Base-by-base conservation (phyloP, 345 rosid genomes). In the Heritiera fomes region DNA sequence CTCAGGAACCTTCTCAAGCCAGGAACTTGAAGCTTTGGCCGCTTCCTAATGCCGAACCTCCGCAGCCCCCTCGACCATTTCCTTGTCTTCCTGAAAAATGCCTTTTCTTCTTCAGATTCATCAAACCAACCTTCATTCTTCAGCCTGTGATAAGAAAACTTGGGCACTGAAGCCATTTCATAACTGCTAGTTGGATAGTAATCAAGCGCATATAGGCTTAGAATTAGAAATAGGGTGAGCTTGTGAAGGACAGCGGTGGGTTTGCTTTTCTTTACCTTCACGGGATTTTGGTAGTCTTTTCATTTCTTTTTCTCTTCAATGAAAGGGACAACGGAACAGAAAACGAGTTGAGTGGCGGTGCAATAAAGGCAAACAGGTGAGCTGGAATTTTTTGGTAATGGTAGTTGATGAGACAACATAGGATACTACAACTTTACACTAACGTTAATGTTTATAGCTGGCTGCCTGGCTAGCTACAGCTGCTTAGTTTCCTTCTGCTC, bases 71-170 rank as follows among this genome's bases (percentile, higher is more conserved):
- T 50, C 3, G 67, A 7, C 79, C 41, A 58, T 20, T 65, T 66
- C 65, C 52, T 60, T 15, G 67, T 14, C 67, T 73, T 83, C 75
- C 78, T 45, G 18, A 67, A 68, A 50, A 8, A 18, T 18, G 49
- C 76, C 30, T 40, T 41, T 59, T 32, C 83, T 71, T 78, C 78
- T n/a, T 61, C 75, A 20, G 18, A 75, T 61, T 81, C 66, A 11
- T 69, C 75, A 17, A 61, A 55, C 69, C 46, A 50, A 64, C 65
- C 79, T 45, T 77, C 83, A 56, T 82, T 32, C 55, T 45, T 68
- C 55, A 81, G 83, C 63, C 82, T 80, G 0, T 52, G 71, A 68
- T 83, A 85, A 15, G 84, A 76, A 41, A 81, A 76, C 47, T 74
- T 78, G 50, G 65, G 14, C 14, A 30, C 9, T 45, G 81, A 72